Base-by-base conservation (phyloP, 2,329 filamentous ascomycete species). In the Penicillium sp. region DNA sequence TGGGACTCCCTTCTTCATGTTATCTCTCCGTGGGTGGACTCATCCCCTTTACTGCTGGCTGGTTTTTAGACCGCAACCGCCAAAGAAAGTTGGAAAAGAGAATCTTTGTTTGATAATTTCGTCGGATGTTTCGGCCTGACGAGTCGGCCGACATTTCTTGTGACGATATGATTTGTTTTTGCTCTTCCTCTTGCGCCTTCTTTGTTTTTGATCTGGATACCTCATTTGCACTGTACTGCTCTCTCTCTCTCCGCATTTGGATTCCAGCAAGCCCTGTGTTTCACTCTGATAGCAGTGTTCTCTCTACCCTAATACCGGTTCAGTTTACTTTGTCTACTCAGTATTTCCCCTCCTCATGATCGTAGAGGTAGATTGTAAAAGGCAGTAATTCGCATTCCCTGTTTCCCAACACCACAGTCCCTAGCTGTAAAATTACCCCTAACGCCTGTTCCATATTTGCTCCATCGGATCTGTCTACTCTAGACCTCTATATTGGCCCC, bases 151-250 rank as follows among this genome's bases (percentile, higher is more conserved):
- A 42, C 28, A 3, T 19, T 25, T 10, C 14, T n/a, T 40, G 13
- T 53, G 30, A 53, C 26, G 22, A 26, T 53, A 42, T 40, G 16
- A 10, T n/a, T 28, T 37, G 22, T 42, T 48, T 38, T 45, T 45
- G 37, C 6, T 37, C 35, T 35, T 35, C 51, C 57, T 59, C 30
- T n/a, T 56, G 11, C 30, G 16, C 35, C n/a, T 58, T 63, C 28
- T 59, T 60, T 63, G 37, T 46, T 64, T 68, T 61, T 54, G 58
- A 67, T 60, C 61, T 69, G 66, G 68, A 70, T 70, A 70, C 68
- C 68, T 70, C 67, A 59, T 64, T 58, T 67, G 67, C 67, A 62
- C 58, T 61, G 62, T 42, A 56, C 57, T 60, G 60, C 40, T 43
- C 40, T 43, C 40, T 8, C 40, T 10, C 62, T 45, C 52, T 43